Percentiles rank a stretch among this genome's conserved stretches.
Evolutionary conservation across 2,329 filamentous ascomycete species (phyloP).

Genomic region (Talaromyces sp.): DNA sequence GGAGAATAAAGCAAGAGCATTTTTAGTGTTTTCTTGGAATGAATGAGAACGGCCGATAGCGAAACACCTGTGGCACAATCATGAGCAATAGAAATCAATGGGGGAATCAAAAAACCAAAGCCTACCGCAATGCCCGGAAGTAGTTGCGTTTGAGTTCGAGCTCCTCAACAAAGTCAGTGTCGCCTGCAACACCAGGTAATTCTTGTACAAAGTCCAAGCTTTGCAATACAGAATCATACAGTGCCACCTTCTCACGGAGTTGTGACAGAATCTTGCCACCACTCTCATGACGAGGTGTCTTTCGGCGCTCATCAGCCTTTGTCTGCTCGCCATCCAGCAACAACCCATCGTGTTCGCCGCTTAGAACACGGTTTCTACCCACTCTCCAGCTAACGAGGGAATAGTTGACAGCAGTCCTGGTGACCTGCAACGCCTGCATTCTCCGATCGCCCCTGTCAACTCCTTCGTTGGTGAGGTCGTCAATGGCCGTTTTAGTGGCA

Average conservation of each 20-base stretch:
- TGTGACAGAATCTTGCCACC: constrained; percentile 72
- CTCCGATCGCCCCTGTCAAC: constrained; percentile 77
- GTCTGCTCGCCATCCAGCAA: constrained; percentile 43
- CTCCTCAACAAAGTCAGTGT: constrained; percentile 70
- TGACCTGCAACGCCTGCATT: constrained; percentile 91
- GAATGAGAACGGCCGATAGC: constrained; percentile 82
- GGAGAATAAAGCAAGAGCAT: constrained; percentile 80
- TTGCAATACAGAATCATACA: constrained; percentile 88
- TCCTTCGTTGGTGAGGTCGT: constrained; percentile 80
- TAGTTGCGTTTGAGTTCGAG: constrained; percentile 76
- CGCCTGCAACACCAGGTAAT: constrained; percentile 82
- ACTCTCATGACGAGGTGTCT: constrained; percentile 55
- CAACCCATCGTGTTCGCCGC: constrained; percentile 77
- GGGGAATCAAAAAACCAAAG: not conserved
- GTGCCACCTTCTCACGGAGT: constrained; percentile 78
- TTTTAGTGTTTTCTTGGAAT: constrained; percentile 66
- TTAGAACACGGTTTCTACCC: constrained; percentile 83
- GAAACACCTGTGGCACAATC: constrained; percentile 57
- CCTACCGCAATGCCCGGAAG: constrained; percentile 83
- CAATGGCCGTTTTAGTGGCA: constrained; percentile 86
- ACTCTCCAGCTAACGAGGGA: constrained; percentile 92
- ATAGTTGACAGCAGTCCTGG: constrained; percentile 89
- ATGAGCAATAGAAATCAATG: not conserved
- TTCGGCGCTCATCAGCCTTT: constrained; percentile 44
- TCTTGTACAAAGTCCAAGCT: constrained; percentile 88